Evolutionary conservation across 1,284 basidiomycete genomes (phyloP).

Genomic region (Coniferiporia sulphurascens): DNA sequence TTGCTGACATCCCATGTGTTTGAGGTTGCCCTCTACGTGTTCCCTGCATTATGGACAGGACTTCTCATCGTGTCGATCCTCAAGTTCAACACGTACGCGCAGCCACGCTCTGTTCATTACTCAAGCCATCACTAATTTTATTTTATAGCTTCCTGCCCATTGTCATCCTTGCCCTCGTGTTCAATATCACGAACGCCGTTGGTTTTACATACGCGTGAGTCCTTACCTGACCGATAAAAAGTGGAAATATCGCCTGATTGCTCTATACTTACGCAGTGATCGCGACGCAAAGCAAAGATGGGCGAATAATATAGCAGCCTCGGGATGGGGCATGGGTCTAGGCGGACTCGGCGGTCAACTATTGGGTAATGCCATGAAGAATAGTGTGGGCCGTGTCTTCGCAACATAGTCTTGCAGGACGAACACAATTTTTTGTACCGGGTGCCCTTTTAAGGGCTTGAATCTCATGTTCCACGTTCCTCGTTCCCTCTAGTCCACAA

Average conservation of each 20-base stretch:
- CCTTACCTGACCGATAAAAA: slow-evolving; percentile 7
- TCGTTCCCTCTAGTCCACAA: not conserved
- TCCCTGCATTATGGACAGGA: slow-evolving; percentile 82
- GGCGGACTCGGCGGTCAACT: slow-evolving; percentile 78
- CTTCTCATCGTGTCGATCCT: slow-evolving; percentile 85
- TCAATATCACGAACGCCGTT: slow-evolving; percentile 87
- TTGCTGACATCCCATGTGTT: not conserved
- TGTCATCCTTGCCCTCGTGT: slow-evolving; percentile 81
- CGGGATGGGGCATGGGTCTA: slow-evolving; percentile 59
- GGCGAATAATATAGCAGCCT: slow-evolving; percentile 63
- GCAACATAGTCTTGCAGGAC: not conserved
- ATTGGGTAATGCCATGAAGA: slow-evolving; percentile 73
- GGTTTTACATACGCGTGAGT: slow-evolving; percentile 89
- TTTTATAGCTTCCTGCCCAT: slow-evolving; percentile 75
- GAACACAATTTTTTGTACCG: not conserved
- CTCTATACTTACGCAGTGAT: slow-evolving; percentile 51
- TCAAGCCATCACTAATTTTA: slow-evolving; percentile 9
- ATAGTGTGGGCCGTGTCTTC: slow-evolving; percentile 75
- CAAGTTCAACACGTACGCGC: slow-evolving; percentile 76
- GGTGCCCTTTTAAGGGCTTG: not conserved
- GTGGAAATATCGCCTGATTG: not conserved
- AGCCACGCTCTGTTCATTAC: not conserved
- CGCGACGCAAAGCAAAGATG: slow-evolving; percentile 83
- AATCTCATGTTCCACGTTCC: not conserved
- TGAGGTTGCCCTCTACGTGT: slow-evolving; percentile 85